These are phyloP conservation scores for Yamadazyma philogaea DNA, from an alignment of 805 yeast genomes.

Conservation along the genomic window DNA sequence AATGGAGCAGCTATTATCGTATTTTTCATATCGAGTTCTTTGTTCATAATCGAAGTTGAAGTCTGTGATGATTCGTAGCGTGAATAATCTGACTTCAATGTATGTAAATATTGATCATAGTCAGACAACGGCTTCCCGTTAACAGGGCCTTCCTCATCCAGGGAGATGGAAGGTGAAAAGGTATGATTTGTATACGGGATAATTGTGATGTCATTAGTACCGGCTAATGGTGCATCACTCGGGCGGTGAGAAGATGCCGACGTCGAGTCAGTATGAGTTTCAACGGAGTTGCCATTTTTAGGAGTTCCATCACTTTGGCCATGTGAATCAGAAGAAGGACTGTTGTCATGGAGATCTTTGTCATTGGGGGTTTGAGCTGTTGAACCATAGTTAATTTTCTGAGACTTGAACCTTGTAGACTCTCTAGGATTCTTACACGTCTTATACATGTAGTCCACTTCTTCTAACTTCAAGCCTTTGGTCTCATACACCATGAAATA, in stretches of 20 bases:
- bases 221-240: slow-evolving; percentile 3
- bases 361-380: neutral
- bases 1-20: slow-evolving; percentile 38
- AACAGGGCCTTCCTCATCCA: slow-evolving; percentile 2
- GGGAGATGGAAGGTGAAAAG: slow-evolving; percentile 13
- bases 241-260: neutral
- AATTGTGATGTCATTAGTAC: slow-evolving; percentile 13
- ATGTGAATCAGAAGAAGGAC: neutral
- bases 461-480: slow-evolving; percentile 74
- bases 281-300: neutral
- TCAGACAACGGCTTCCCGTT: slow-evolving; percentile 10
- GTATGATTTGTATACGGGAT: slow-evolving; percentile 16
- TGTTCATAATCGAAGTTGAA: slow-evolving; percentile 14
- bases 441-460: slow-evolving; percentile 71
- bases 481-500: slow-evolving; percentile 76
- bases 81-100: slow-evolving; percentile 12
- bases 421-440: slow-evolving; percentile 53
- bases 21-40: slow-evolving; percentile 12
- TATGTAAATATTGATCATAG: slow-evolving; percentile 20
- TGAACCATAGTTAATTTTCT: slow-evolving; percentile 29
- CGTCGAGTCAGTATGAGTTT: neutral
- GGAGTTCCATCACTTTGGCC: neutral
- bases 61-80: slow-evolving; percentile 18
- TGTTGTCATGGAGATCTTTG: neutral
- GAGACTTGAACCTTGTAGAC: slow-evolving; percentile 45